Percentiles rank a stretch among this genome's conserved stretches.
Evolutionary conservation across 305 asterid species (phyloP).

Genomic region (Rubia tinctorum): DNA sequence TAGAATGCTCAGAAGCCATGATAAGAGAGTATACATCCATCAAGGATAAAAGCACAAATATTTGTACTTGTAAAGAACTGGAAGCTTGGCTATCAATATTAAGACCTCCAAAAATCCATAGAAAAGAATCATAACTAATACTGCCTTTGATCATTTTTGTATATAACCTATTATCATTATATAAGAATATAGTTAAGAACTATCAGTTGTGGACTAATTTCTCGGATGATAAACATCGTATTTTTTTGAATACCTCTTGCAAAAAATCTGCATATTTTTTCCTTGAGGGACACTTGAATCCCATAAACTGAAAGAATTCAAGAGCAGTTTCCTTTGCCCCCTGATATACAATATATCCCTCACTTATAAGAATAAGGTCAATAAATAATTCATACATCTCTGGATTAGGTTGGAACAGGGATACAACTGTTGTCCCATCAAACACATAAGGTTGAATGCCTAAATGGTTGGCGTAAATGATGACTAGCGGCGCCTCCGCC

Average conservation of each 20-base stretch:
- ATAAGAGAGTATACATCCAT: slow-evolving; percentile 88
- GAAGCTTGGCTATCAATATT: slow-evolving; percentile 85
- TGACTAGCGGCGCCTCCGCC: too few species aligned
- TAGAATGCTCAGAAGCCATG: slow-evolving; percentile 84
- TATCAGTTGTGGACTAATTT: not conserved
- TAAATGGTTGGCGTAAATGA: too few species aligned
- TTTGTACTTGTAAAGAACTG: slow-evolving; percentile 85
- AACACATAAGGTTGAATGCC: too few species aligned
- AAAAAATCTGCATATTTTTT: slow-evolving; percentile 90
- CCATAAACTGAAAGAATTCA: slow-evolving; percentile 73
- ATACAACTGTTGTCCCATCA: slow-evolving; percentile 67
- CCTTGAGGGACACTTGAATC: slow-evolving; percentile 77
- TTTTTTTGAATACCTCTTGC: slow-evolving; percentile 67
- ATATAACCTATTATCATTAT: slow-evolving; percentile 49
- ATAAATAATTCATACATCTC: slow-evolving; percentile 90
- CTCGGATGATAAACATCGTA: slow-evolving; percentile 5
- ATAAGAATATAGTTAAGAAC: slow-evolving; percentile 15
- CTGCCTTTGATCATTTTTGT: slow-evolving; percentile 88
- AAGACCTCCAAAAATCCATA: slow-evolving; percentile 94
- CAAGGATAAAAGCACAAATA: slow-evolving; percentile 82
- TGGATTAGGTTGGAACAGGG: slow-evolving; percentile 92
- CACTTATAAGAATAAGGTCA: slow-evolving; percentile 76
- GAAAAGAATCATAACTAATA: slow-evolving; percentile 85
- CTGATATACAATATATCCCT: slow-evolving; percentile 90
- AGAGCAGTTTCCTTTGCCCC: slow-evolving; percentile 72